Base-by-base conservation (phyloP, 257 asterid genomes). In the Nicotiana tabacum region DNA sequence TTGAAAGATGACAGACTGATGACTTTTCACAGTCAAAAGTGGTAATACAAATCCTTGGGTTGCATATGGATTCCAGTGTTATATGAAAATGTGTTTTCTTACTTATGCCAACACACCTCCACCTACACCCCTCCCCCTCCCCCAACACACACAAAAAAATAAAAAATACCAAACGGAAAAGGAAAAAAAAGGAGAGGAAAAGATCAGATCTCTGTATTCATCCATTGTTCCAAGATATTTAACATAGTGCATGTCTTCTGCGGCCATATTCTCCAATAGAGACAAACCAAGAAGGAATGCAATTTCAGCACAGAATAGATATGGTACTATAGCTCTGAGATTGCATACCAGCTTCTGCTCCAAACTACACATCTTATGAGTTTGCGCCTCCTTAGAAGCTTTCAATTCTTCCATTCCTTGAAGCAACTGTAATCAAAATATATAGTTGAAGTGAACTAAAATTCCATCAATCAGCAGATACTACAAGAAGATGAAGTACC, bases 321-420 rank as follows among this genome's bases (percentile, higher is more conserved):
- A 62, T 62, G 35, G 35, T 2, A 27, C 17, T 24, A 27, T 62
- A 24, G 33, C 35, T 62, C 5, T 10, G 68, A 24, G 17, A 62
- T 21, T 4, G 58, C 65, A 57, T 35, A 93, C 98, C 97, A 93
- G 89, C 89, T 91, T 92, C 85, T 77, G 88, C 85, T 85, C 89
- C 89, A 93, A 85, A 85, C 39, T 87, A 78, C 48, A 85, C 18
- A 83, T 83, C 90, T 80, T 91, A 77, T 66, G 87, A 69, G 87
- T 85, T 77, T 94, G 97, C 84, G 81, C 92, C 35, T 84, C 84
- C 86, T 83, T 89, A 87, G 86, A 87, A 62, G 88, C 84, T 86
- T 82, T 89, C 55, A 93, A 90, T 84, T 91, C 94, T 82, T 88
- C 87, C 27, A 89, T 83, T 85, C 85, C 94, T 77, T 80, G 84